A percentile compares a stretch with the other conserved stretches of the same genome.
phyloP scores from a whole-genome alignment of 73 alveolate species.

The Paramecium sonneborni region DNA sequence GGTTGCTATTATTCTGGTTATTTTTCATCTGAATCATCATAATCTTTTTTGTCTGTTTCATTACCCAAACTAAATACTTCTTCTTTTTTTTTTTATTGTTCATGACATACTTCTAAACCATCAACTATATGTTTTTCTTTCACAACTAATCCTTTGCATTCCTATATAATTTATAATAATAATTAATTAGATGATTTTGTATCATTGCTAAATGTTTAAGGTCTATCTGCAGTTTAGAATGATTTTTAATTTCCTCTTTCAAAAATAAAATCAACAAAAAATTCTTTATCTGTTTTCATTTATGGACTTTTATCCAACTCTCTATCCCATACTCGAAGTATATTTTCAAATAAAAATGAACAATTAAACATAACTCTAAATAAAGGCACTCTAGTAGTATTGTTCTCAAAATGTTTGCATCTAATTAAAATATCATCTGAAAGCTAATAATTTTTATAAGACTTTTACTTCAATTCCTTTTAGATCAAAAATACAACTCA shows the following conservation, averaged over 20 bases:
- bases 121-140: not conserved
- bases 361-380: slow-evolving; percentile 50
- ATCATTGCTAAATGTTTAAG: not conserved
- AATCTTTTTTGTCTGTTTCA: not conserved
- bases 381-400: slow-evolving; percentile 7
- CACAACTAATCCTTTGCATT: slow-evolving; percentile 33
- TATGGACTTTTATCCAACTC: slow-evolving; percentile 35
- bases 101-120: not conserved
- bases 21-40: slow-evolving; percentile 24
- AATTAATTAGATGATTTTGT: slow-evolving; percentile 17
- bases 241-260: slow-evolving; percentile 52
- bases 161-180: not conserved
- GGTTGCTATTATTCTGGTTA: not conserved
- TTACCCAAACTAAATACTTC: slow-evolving; percentile 23
- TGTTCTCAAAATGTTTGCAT: slow-evolving; percentile 45
- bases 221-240: slow-evolving; percentile 25
- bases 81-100: not conserved
- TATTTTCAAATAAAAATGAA: slow-evolving; percentile 25
- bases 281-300: slow-evolving; percentile 17
- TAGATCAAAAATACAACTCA: slow-evolving; percentile 46
- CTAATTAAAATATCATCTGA: slow-evolving; percentile 51
- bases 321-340: slow-evolving; percentile 29
- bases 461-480: slow-evolving; percentile 35
- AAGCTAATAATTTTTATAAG: not conserved
- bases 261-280: slow-evolving; percentile 46